These are phyloP conservation scores for Hemisphaericaspora subhashii DNA, from an alignment of 1,139 yeast species.

Conservation along the genomic window DNA sequence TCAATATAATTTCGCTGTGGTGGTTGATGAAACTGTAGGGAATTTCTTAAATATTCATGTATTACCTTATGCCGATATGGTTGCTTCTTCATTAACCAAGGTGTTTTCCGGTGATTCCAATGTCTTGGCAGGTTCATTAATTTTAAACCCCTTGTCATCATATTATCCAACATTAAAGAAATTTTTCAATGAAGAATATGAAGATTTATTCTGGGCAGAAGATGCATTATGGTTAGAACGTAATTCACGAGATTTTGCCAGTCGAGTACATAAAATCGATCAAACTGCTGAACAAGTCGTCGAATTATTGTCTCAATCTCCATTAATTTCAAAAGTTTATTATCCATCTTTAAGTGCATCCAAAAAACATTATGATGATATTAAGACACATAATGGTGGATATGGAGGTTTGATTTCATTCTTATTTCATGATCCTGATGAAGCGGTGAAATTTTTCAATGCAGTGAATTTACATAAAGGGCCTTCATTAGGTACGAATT, in stretches of 20 bases:
- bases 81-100: slow-evolving; percentile 85
- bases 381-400: slow-evolving; percentile 74
- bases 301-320: slow-evolving; percentile 45
- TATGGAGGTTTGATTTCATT: slow-evolving; percentile 90
- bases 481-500: slow-evolving; percentile 92
- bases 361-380: slow-evolving; percentile 64
- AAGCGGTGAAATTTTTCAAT: slow-evolving; percentile 76
- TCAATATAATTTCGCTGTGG: slow-evolving; percentile 70
- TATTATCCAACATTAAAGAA: slow-evolving; percentile 53
- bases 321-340: slow-evolving; percentile 60
- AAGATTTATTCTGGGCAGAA: slow-evolving; percentile 85
- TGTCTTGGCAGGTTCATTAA: slow-evolving; percentile 91
- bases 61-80: slow-evolving; percentile 78
- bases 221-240: slow-evolving; percentile 91
- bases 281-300: slow-evolving; percentile 59
- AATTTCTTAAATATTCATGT: slow-evolving; percentile 84
- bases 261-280: slow-evolving; percentile 68
- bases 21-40: slow-evolving; percentile 93
- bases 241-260: slow-evolving; percentile 84
- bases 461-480: slow-evolving; percentile 79
- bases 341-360: slow-evolving; percentile 67
- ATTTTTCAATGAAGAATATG: slow-evolving; percentile 56
- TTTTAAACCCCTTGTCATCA: slow-evolving; percentile 67
- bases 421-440: slow-evolving; percentile 63
- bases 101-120: slow-evolving; percentile 93